Evolutionary conservation across 2,329 filamentous ascomycete genomes (phyloP), one percentile per base, ranked within the genome.

Genomic region (Diplocarpon rosae): DNA sequence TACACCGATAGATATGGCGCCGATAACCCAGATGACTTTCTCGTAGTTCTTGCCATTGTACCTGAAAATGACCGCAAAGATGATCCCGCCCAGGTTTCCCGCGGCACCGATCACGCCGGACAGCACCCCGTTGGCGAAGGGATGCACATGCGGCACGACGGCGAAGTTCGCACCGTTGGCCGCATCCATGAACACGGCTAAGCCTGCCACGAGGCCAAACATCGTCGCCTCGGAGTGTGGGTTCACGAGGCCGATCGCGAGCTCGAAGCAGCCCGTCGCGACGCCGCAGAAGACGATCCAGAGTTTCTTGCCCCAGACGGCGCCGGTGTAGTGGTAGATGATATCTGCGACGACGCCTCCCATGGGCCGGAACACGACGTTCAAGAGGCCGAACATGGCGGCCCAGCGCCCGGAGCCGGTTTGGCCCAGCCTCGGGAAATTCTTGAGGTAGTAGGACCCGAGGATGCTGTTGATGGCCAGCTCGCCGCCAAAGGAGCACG

Each of bases 121-220:
- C 5, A 95, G 72, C 27, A 57, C 66, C 63, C 86, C 89, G 63
- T 94, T 95, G 49, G 86, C 84, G 49, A 73, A 75, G 1, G 85
- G 63, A 42, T 89, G 83, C 1, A 94, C 83, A 60, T 95, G 89
- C 5, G 88, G 87, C 24, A 94, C 82, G 8, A 95, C 72, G 0
- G 85, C 78, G 63, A 92, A 95, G 66, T 85, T 92, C 34, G 85
- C 80, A 0, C 89, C 89, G 60, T 95, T 95, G 36, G 79, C 80
- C 1, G 83, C 85, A 62, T 93, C 86, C 37, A 88, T 66, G 67
- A 94, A 94, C 60, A 94, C 72, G 1, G 84, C 85, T 66, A 88
- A 72, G 8, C 85, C 73, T 1, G 81, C 80, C 11, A 93, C 67
- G 5, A 95, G 75, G 1, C 84, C 85, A 45, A 92, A 79, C 71